Evolutionary conservation across 345 rosid genomes (phyloP).

Genomic region (Corchorus olitorius): DNA sequence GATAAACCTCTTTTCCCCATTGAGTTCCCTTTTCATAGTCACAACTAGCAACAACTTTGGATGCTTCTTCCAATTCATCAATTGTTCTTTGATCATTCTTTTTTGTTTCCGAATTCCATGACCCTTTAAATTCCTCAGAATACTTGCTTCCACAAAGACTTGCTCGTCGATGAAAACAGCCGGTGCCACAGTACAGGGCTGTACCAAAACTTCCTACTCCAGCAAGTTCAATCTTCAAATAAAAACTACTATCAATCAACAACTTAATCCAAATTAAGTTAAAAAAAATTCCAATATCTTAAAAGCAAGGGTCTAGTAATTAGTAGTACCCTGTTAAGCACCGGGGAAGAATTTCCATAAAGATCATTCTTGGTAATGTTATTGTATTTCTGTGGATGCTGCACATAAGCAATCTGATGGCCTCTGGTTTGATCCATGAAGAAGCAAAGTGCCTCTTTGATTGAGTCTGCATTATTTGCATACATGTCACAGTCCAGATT

Average conservation of each 20-base stretch:
- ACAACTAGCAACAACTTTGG: conserved; percentile 38
- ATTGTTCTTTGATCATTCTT: conserved; percentile 17
- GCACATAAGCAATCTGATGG: conserved; percentile 41
- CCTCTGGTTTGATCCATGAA: conserved; percentile 51
- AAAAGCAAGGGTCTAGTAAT: not conserved
- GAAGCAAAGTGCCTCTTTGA: conserved; percentile 51
- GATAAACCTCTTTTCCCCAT: conserved; percentile 55
- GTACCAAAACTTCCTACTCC: conserved; percentile 38
- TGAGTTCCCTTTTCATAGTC: conserved; percentile 35
- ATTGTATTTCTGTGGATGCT: conserved; percentile 38
- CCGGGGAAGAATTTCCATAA: conserved; percentile 24
- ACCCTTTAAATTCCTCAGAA: conserved; percentile 8
- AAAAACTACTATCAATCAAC: not conserved
- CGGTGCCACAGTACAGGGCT: conserved; percentile 38
- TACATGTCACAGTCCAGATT: conserved; percentile 58
- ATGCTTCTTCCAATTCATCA: conserved; percentile 33
- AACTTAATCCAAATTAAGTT: not conserved
- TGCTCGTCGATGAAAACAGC: conserved; percentile 39
- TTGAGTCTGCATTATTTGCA: conserved; percentile 43
- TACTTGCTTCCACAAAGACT: conserved; percentile 38
- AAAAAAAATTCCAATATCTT: not conserved
- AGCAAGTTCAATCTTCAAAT: conserved; percentile 32
- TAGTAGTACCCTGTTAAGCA: conserved; percentile 23
- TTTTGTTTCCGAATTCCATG: not conserved
- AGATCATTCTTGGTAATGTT: conserved; percentile 42